Percentiles rank a stretch among this genome's conserved stretches.
phyloP scores from a whole-genome alignment of 2,329 filamentous ascomycete species.

The Alternaria tenuissima region DNA sequence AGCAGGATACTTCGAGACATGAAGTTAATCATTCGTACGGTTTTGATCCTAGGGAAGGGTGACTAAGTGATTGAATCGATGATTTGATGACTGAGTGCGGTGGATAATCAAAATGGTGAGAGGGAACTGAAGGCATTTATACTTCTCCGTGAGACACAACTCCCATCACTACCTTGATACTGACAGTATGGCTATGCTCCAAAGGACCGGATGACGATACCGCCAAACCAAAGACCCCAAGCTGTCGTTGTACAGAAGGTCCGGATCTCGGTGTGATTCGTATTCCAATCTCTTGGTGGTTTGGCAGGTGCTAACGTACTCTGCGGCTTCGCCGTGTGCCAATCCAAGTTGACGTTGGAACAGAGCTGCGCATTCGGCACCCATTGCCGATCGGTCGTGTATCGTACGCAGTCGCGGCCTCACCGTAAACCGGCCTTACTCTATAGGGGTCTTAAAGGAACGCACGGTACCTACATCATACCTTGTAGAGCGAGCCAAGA shows the following conservation, averaged over 20 bases:
- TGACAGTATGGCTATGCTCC: neutral
- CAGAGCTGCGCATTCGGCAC: too few species aligned
- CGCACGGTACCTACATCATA: too few species aligned
- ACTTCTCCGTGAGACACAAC: neutral
- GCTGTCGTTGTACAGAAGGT: neutral
- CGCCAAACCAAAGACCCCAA: neutral
- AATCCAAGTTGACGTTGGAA: neutral
- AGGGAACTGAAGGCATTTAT: neutral
- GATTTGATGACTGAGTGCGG: neutral
- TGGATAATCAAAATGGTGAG: neutral
- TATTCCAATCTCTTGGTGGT: slow-evolving; percentile 6
- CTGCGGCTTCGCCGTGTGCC: neutral
- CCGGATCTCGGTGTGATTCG: neutral
- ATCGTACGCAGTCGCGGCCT: too few species aligned
- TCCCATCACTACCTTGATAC: neutral
- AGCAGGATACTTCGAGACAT: neutral
- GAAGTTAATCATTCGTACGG: neutral
- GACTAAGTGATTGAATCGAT: neutral
- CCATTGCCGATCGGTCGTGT: too few species aligned
- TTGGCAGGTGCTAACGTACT: neutral
- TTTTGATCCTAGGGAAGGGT: neutral
- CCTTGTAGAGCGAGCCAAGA: too few species aligned
- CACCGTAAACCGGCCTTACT: too few species aligned
- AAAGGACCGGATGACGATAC: neutral
- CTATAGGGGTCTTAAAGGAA: too few species aligned